Percentiles rank a stretch among this genome's conserved stretches.
phyloP scores from a whole-genome alignment of 1,284 basidiomycete species.

The Ustilago tritici region DNA sequence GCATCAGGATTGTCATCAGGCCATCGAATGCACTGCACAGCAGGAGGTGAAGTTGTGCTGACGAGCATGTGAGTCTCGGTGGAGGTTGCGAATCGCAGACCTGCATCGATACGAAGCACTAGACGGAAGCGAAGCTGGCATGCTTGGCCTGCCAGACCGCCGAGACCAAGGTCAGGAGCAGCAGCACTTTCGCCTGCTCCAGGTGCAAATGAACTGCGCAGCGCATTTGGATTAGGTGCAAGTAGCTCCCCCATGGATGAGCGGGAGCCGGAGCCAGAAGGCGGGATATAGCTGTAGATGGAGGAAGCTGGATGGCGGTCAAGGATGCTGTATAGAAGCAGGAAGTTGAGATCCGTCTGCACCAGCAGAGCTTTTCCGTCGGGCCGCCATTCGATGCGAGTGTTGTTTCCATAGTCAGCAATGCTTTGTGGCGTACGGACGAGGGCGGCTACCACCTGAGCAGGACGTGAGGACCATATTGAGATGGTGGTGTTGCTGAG shows the following conservation, averaged over 20 bases:
- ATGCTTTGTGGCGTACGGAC: conserved; percentile 60
- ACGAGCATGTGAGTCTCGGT: conserved; percentile 61
- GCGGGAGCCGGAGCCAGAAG: conserved; percentile 47
- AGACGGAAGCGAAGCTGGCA: conserved; percentile 59
- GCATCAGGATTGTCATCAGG: conserved; percentile 46
- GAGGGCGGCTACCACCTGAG: conserved; percentile 62
- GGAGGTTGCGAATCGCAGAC: conserved; percentile 50
- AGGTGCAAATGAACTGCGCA: conserved; percentile 55
- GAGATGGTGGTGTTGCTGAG: conserved; percentile 53
- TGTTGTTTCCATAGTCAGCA: conserved; percentile 62
- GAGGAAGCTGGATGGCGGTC: conserved; percentile 35
- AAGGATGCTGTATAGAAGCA: conserved; percentile 55
- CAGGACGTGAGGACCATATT: conserved; percentile 61
- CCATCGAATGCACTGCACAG: conserved; percentile 67
- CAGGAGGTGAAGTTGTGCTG: conserved; percentile 58
- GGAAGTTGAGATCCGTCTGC: conserved; percentile 50
- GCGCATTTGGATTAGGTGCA: conserved; percentile 46
- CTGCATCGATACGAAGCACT: conserved; percentile 63
- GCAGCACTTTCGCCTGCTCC: conserved; percentile 59
- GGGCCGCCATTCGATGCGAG: conserved; percentile 54
- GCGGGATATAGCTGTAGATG: conserved; percentile 59
- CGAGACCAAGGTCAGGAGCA: conserved; percentile 45
- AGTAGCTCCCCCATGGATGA: conserved; percentile 46
- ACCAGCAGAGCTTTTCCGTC: conserved; percentile 54
- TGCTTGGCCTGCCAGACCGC: conserved; percentile 42